Base-by-base conservation (phyloP, 495 filamentous ascomycete species). In the Penicillium riverlandense region DNA sequence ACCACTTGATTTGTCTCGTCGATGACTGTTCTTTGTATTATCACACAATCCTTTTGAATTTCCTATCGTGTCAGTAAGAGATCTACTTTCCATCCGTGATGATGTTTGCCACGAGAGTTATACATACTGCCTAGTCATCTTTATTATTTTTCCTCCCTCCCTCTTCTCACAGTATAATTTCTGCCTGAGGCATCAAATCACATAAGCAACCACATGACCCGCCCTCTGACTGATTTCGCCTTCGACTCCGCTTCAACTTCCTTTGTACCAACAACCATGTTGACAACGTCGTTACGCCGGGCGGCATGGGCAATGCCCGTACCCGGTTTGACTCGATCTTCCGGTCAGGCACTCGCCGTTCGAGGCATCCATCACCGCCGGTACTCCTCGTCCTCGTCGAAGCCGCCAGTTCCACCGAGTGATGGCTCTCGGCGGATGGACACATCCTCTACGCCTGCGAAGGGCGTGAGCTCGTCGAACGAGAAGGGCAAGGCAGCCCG, bases 361-460 rank as follows among this genome's bases (percentile, higher is more conserved):
- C 22, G 22, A 22, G 22, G 22, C 22, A 22, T 22, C 22, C 74
- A 76, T 54, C 73, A 78, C 51, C 70, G 73, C 49, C 72, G 73
- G 47, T 70, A 76, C 53, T 78, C 74, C 32, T 71, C 67, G 40
- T 76, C 73, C 29, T 76, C 72, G 30, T 76, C 73, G 11, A 78
- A 74, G 50, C 71, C 65, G 7, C 65, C 63, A 22, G 55, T 63
- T 16, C 65, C 65, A 14, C 65, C 71, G 11, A 74, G 67, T 43
- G 68, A 74, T 65, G 67, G 71, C 34, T 61, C 69, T 14, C 54
- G 61, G 22, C 62, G 56, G 35, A 49, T 72, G 40, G 67, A 71
- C 44, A 53, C 65, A 22, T 22, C 22, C 29, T 69, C 67, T 35
- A 63, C 67, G 35, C 59, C 71, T 15, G 50, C 71, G 5, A 72